phyloP scores from a whole-genome alignment of 495 filamentous ascomycete genomes.

The Daldinia loculata region DNA sequence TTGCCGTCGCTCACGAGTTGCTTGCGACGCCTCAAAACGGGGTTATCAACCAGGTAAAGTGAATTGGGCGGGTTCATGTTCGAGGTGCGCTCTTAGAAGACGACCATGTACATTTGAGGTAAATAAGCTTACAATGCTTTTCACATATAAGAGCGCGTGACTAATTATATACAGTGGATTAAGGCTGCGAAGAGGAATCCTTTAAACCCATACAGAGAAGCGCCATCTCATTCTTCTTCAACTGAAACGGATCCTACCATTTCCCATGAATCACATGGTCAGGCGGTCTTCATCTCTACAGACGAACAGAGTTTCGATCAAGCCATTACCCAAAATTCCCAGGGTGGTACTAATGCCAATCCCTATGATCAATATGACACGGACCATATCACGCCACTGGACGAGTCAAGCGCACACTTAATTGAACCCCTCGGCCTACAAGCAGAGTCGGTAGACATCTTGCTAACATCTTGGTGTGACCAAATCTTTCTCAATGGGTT shows the following conservation, averaged over 20 bases:
- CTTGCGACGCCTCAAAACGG: slow-evolving; percentile 3
- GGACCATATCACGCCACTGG: background rate
- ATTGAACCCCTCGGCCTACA: too few species aligned
- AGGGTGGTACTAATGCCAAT: background rate
- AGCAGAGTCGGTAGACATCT: background rate
- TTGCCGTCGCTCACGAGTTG: slow-evolving; percentile 4
- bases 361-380: too few species aligned
- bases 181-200: background rate
- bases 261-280: background rate
- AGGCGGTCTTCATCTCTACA: background rate
- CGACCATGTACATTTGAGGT: background rate
- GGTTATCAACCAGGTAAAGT: background rate
- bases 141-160: too few species aligned
- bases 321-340: background rate
- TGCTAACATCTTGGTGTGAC: background rate
- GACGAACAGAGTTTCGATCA: background rate
- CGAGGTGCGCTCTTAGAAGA: background rate
- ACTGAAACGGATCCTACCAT: background rate
- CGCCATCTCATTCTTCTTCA: background rate
- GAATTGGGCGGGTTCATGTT: background rate
- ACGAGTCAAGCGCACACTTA: background rate
- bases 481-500: background rate
- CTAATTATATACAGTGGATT: background rate
- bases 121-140: background rate
- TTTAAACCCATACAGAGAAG: background rate